Percentiles rank a stretch among this genome's conserved stretches.
phyloP scores from a whole-genome alignment of 1,284 basidiomycete genomes.

The Ustilago nuda region DNA sequence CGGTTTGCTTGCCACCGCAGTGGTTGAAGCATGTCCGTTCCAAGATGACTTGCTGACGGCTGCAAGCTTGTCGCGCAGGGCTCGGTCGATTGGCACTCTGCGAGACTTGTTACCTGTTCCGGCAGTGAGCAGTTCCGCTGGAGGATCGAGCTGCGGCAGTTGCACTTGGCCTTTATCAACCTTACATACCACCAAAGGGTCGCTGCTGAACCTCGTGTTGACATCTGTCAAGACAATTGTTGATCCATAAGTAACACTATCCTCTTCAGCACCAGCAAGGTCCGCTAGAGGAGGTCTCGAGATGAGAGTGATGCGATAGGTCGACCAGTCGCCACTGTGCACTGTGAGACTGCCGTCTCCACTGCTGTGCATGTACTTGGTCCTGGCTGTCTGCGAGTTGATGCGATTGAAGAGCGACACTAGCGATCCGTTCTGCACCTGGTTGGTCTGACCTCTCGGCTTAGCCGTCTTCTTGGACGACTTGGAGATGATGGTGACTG shows the following conservation, averaged over 20 bases:
- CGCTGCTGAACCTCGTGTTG: constrained; percentile 83
- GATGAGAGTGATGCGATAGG: constrained; percentile 84
- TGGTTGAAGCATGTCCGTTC: constrained; percentile 5
- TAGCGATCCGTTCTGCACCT: constrained; percentile 87
- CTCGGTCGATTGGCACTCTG: constrained; percentile 33
- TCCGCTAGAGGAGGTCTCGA: constrained; percentile 60
- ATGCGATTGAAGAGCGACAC: constrained; percentile 95
- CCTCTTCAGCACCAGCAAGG: constrained; percentile 51
- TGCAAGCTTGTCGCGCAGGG: constrained; percentile 43
- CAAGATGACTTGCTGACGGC: constrained; percentile 33
- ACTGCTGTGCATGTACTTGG: constrained; percentile 87
- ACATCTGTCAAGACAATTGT: constrained; percentile 87
- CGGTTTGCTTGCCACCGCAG: background rate
- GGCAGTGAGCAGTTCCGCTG: constrained; percentile 32
- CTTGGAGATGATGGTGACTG: constrained; percentile 94
- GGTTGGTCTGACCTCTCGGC: constrained; percentile 90
- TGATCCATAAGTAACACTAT: constrained; percentile 84
- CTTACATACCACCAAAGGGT: constrained; percentile 88
- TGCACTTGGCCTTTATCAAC: constrained; percentile 85
- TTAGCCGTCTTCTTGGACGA: constrained; percentile 97
- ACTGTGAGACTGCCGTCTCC: constrained; percentile 78
- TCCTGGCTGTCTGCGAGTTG: constrained; percentile 95
- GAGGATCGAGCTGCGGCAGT: constrained; percentile 49
- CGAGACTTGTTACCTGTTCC: constrained; percentile 43
- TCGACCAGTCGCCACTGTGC: constrained; percentile 87